These are phyloP conservation scores for Tetrapisispora iriomotensis DNA, from an alignment of 805 yeast genomes.

Conservation along the genomic window DNA sequence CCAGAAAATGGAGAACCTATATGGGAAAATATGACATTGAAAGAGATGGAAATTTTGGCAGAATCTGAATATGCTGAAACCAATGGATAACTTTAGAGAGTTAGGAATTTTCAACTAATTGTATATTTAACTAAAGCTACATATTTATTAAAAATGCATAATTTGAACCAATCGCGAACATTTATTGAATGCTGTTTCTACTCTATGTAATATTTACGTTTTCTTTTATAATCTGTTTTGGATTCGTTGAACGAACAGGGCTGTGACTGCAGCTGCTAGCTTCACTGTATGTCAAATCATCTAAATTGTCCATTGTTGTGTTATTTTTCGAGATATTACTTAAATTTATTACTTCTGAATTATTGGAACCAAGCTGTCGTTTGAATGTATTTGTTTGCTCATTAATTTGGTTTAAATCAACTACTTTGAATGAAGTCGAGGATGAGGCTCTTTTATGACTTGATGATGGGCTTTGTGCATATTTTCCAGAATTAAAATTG, in stretches of 20 bases:
- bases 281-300: slow-evolving; percentile 27
- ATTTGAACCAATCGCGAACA: no score
- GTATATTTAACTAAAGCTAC: no score
- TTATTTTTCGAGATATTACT: neutral
- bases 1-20: slow-evolving; percentile 31
- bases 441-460: neutral
- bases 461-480: neutral
- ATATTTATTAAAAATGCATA: no score
- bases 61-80: slow-evolving; percentile 33
- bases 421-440: slow-evolving; percentile 17
- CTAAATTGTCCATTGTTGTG: slow-evolving; percentile 8
- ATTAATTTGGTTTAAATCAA: slow-evolving; percentile 22
- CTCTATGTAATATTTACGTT: slow-evolving; percentile 7
- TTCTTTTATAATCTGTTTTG: slow-evolving; percentile 21
- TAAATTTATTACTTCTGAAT: neutral
- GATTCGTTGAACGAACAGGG: slow-evolving; percentile 9
- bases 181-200: neutral
- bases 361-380: neutral
- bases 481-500: no score
- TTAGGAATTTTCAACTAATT: no score
- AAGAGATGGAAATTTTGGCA: slow-evolving; percentile 51
- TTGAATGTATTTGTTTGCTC: slow-evolving; percentile 7
- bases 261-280: slow-evolving; percentile 20
- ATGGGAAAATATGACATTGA: slow-evolving; percentile 36
- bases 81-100: neutral